Conservation (phyloP, 2,329 filamentous ascomycete species). For the Penicillium decumbens region DNA sequence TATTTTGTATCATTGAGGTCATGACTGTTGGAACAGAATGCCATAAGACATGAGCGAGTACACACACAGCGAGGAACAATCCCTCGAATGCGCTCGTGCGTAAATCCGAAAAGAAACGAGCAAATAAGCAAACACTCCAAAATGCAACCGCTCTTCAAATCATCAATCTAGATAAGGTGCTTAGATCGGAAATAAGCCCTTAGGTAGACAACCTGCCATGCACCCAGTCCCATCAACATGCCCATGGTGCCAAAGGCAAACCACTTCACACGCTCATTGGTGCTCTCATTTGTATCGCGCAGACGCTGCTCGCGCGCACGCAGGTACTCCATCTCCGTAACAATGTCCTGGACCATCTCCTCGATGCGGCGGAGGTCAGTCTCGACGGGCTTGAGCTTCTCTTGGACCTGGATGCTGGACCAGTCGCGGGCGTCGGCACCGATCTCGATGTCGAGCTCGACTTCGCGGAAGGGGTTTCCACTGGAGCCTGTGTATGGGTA, state of each 20-base stretch:
- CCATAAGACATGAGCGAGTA: conserved; percentile 19
- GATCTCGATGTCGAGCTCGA: conserved; percentile 94
- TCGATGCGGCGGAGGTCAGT: conserved; percentile 89
- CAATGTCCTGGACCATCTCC: conserved; percentile 83
- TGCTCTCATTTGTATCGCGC: conserved; percentile 98
- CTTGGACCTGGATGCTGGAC: conserved; percentile 89
- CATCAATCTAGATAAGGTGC: conserved; percentile 57
- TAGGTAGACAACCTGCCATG: conserved; percentile 96
- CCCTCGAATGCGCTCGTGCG: conserved; percentile 1
- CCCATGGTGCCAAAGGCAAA: conserved; percentile 93
- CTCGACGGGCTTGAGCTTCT: conserved; percentile 97
- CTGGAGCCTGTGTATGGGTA: conserved; percentile 29
- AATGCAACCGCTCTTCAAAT: conserved; percentile 15
- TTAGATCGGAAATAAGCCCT: conserved; percentile 91
- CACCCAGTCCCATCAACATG: conserved; percentile 81
- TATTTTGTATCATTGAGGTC: conserved; percentile 28
- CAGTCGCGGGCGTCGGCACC: conserved; percentile 97
- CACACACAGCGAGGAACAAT: conserved; percentile 2
- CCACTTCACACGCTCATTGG: conserved; percentile 97
- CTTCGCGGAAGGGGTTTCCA: conserved; percentile 58
- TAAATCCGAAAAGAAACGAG: conserved; percentile 4
- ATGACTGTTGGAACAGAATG: conserved; percentile 25
- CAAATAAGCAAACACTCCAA: conserved; percentile 12
- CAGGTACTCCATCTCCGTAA: conserved; percentile 94
- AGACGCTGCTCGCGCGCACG: conserved; percentile 86